Percentiles rank a stretch among this genome's conserved stretches.
Conservation (phyloP, 2,329 filamentous ascomycete genomes). For the Exophiala calicioides region DNA sequence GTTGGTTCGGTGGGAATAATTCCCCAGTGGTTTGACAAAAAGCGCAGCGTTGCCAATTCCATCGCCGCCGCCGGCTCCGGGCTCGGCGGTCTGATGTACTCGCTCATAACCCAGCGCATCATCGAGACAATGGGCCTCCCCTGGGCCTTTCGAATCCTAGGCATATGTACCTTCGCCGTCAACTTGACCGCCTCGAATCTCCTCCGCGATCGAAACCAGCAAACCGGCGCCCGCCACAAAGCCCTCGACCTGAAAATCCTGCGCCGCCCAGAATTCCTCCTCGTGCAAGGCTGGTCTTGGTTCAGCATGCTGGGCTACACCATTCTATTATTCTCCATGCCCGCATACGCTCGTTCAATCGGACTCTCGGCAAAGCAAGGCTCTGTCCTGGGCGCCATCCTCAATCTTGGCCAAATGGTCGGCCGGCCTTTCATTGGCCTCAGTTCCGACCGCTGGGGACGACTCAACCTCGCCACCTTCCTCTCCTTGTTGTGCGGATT, state of each 20-base stretch:
- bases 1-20: slow-evolving; percentile 58
- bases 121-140: slow-evolving; percentile 57
- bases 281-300: slow-evolving; percentile 61
- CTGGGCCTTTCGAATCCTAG: slow-evolving; percentile 64
- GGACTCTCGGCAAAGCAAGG: slow-evolving; percentile 63
- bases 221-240: slow-evolving; percentile 53
- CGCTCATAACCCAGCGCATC: slow-evolving; percentile 59
- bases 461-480: slow-evolving; percentile 62
- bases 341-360: slow-evolving; percentile 62
- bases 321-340: slow-evolving; percentile 63
- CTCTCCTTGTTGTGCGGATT: slow-evolving; percentile 59
- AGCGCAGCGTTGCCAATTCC: slow-evolving; percentile 61
- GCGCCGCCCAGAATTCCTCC: slow-evolving; percentile 55
- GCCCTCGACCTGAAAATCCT: slow-evolving; percentile 58
- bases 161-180: slow-evolving; percentile 53
- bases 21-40: slow-evolving; percentile 63
- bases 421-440: slow-evolving; percentile 63
- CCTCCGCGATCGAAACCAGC: slow-evolving; percentile 59
- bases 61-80: slow-evolving; percentile 61
- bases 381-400: slow-evolving; percentile 60
- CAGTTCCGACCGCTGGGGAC: slow-evolving; percentile 61
- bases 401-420: slow-evolving; percentile 63
- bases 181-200: slow-evolving; percentile 58
- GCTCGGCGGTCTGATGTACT: slow-evolving; percentile 61
- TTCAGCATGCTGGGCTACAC: slow-evolving; percentile 67